A percentile compares a stretch with the other conserved stretches of the same genome.
Evolutionary conservation across 2,329 filamentous ascomycete species (phyloP).

Genomic region (Claviceps africana): DNA sequence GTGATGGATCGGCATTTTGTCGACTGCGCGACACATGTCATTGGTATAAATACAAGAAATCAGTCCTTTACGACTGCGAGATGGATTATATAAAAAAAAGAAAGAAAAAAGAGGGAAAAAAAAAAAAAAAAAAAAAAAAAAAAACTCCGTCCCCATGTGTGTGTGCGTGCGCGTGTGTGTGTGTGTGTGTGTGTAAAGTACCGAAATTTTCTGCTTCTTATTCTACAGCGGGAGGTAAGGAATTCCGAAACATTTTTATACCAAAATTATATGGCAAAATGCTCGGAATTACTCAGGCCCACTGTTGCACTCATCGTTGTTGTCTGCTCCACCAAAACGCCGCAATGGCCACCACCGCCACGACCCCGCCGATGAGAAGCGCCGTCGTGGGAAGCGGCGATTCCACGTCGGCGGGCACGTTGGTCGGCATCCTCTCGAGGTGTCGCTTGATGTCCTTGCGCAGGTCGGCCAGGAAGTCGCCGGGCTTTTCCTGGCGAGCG

Average conservation of each 20-base stretch:
- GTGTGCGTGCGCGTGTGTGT: no score
- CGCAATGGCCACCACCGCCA: conserved; percentile 25
- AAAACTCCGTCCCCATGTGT: conserved; percentile 2
- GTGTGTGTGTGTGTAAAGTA: conserved; percentile 3
- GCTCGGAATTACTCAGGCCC: no score
- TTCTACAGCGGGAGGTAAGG: no score
- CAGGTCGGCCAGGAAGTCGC: conserved; percentile 28
- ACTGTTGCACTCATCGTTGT: conserved; percentile 9
- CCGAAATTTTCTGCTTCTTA: no score
- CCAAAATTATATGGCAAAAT: no score
- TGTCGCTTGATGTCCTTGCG: conserved; percentile 24
- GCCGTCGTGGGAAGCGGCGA: conserved; percentile 16
- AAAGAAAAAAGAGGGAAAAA: not conserved
- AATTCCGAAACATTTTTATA: no score
- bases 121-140: not conserved
- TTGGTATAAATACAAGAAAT: not conserved
- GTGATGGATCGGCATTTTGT: not conserved
- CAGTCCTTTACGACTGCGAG: not conserved
- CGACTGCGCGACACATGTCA: not conserved
- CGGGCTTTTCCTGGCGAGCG: conserved; percentile 45
- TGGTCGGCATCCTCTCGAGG: conserved; percentile 19
- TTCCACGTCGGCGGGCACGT: conserved; percentile 17
- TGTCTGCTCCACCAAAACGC: conserved; percentile 23
- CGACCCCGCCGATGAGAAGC: conserved; percentile 19
- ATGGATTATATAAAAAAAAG: not conserved